These are phyloP conservation scores for Globisporangium irregulare DNA, from an alignment of 352 stramenopile genomes.

Conservation along the genomic window DNA sequence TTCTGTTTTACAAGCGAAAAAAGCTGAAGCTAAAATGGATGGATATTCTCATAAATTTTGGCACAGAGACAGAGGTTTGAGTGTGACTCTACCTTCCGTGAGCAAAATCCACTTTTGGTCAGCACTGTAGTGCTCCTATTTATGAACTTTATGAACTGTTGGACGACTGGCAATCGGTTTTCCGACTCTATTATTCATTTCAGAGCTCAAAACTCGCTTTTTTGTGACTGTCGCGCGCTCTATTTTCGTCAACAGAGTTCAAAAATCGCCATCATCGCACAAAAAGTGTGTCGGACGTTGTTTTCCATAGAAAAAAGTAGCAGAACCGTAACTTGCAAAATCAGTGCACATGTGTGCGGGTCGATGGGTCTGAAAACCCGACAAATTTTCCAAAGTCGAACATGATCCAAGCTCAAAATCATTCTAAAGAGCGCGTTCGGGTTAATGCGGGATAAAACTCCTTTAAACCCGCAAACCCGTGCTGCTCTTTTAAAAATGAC, in stretches of 20 bases:
- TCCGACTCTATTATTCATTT: conserved; percentile 4
- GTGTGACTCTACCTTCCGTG: background rate
- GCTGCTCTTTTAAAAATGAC: background rate
- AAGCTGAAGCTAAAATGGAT: background rate
- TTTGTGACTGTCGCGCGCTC: conserved; percentile 8
- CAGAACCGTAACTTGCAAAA: conserved; percentile 6
- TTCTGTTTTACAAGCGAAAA: background rate
- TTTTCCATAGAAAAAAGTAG: background rate
- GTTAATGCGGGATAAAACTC: background rate
- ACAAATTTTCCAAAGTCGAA: background rate
- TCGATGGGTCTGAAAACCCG: background rate
- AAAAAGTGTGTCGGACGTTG: background rate
- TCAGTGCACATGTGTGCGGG: background rate
- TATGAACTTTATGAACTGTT: background rate
- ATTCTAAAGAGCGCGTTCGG: background rate
- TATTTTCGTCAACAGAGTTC: conserved; percentile 3
- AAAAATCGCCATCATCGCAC: background rate
- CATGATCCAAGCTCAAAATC: background rate
- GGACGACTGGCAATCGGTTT: conserved; percentile 3
- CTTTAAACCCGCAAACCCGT: background rate
- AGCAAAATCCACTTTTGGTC: conserved; percentile 2
- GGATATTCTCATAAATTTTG: conserved; percentile 6
- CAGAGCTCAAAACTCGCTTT: background rate
- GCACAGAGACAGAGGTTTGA: background rate
- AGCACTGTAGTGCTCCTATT: background rate